Evolutionary conservation across 1,284 basidiomycete genomes (phyloP).

Genomic region (Clitocybe nebularis): DNA sequence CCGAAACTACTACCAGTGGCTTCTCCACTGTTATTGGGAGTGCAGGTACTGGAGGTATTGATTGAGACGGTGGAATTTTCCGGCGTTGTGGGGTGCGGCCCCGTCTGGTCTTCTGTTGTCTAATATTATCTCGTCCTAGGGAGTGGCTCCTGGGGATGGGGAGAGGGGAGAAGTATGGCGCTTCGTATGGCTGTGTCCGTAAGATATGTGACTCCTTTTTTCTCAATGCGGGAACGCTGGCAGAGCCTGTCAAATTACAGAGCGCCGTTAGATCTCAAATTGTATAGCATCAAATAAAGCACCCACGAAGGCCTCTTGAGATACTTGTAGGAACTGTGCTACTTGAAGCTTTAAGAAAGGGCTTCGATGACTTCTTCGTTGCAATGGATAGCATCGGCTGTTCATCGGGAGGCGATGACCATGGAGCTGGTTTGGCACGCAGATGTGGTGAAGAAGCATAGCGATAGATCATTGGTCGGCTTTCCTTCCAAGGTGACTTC

Average conservation of each 20-base stretch:
- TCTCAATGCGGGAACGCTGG: conserved; percentile 16
- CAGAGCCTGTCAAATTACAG: conserved; percentile 14
- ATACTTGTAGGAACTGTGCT: too few relatives aligned
- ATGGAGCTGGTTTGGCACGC: conserved; percentile 6
- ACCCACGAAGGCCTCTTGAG: too few relatives aligned
- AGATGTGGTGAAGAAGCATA: conserved; percentile 20
- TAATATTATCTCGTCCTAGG: conserved; percentile 9
- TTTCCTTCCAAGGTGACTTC: conserved; percentile 15
- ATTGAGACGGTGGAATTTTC: conserved; percentile 2
- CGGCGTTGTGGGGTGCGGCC: conserved; percentile 16
- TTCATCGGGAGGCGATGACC: conserved; percentile 1
- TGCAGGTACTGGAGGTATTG: conserved; percentile 4
- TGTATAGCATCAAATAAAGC: too few relatives aligned
- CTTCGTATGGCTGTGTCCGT: conserved; percentile 58
- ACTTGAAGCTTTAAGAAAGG: conserved; percentile 7
- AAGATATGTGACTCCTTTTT: conserved; percentile 31
- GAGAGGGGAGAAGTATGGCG: conserved; percentile 55
- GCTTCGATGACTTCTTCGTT: conserved; percentile 11
- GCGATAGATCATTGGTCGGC: conserved; percentile 14
- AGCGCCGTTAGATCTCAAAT: too few relatives aligned
- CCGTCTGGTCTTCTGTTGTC: conserved; percentile 27
- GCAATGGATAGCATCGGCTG: conserved; percentile 1
- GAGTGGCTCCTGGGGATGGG: conserved; percentile 36
- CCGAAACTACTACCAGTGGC: neutral
- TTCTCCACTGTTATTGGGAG: neutral